These are phyloP conservation scores for Podospora comata DNA, from an alignment of 495 filamentous ascomycete species.

Conservation along the genomic window DNA sequence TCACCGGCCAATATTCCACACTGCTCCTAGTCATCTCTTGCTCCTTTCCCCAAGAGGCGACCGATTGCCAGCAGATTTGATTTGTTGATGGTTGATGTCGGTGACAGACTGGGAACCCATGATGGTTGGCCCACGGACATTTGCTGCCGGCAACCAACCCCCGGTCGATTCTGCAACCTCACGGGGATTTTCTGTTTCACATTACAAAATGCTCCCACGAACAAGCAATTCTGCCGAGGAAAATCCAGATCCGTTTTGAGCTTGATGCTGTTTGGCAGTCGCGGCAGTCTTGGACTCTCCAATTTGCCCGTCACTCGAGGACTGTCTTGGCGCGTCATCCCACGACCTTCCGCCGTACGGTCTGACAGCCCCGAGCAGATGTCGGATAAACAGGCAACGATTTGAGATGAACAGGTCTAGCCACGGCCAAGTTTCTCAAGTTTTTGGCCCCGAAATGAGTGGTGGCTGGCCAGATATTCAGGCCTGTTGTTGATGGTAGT, in stretches of 20 bases:
- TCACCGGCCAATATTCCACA: background rate
- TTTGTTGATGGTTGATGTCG: background rate
- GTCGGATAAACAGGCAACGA: background rate
- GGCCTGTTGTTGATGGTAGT: background rate
- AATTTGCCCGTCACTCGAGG: background rate
- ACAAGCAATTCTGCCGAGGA: constrained; percentile 2
- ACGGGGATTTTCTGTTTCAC: background rate
- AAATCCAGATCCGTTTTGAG: background rate
- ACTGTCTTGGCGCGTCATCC: background rate
- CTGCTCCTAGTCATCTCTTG: background rate
- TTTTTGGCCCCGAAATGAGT: background rate
- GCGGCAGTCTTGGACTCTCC: background rate
- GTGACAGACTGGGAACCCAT: background rate
- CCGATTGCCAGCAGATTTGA: background rate
- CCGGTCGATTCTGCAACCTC: background rate
- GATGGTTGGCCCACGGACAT: background rate
- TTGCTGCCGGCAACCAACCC: background rate
- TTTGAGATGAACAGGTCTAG: background rate
- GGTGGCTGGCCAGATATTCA: background rate
- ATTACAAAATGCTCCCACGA: background rate
- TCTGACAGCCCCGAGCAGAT: background rate
- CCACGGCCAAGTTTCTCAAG: background rate
- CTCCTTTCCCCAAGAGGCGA: background rate
- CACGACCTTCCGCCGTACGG: no score
- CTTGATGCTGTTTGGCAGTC: background rate